A percentile compares a stretch with the other conserved stretches of the same genome.
Conservation (phyloP, 2,329 filamentous ascomycete genomes). For the Xylaria sp. region DNA sequence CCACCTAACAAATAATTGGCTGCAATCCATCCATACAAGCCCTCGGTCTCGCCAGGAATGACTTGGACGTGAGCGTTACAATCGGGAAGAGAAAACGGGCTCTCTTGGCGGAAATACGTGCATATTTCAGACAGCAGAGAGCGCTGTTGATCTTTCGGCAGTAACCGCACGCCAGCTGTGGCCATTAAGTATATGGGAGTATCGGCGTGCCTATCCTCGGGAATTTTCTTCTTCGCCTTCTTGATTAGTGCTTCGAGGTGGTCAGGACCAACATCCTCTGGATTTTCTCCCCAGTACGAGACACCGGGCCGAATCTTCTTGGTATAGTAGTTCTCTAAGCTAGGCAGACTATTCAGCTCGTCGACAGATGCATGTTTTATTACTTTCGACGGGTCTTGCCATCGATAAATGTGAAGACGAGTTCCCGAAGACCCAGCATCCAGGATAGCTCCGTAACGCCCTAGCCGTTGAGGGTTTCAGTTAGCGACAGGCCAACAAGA, state of each 20-base stretch:
- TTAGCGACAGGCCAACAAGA: constrained; percentile 19
- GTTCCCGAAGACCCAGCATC: constrained; percentile 98
- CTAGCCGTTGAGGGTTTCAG: constrained; percentile 50
- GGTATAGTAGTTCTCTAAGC: constrained; percentile 85
- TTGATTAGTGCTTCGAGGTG: constrained; percentile 83
- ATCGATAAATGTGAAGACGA: constrained; percentile 92
- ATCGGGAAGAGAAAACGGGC: constrained; percentile 87
- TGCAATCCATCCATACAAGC: constrained; percentile 96
- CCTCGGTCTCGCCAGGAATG: constrained; percentile 94
- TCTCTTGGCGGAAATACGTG: constrained; percentile 79
- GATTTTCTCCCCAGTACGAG: constrained; percentile 85
- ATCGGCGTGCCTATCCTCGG: constrained; percentile 77
- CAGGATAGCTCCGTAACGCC: constrained; percentile 90
- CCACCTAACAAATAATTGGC: constrained; percentile 94
- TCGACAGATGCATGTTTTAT: constrained; percentile 68
- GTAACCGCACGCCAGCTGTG: constrained; percentile 91
- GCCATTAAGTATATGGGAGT: constrained; percentile 96
- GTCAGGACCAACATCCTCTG: constrained; percentile 80
- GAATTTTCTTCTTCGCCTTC: constrained; percentile 83
- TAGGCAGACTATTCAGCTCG: constrained; percentile 76
- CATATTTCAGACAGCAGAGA: constrained; percentile 83
- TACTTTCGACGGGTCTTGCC: constrained; percentile 81
- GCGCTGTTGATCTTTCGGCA: constrained; percentile 78
- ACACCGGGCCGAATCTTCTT: constrained; percentile 95
- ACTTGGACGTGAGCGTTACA: constrained; percentile 91